Base-by-base conservation (phyloP, 192 early-diverging fungal species). In the Chytriomyces sp. region DNA sequence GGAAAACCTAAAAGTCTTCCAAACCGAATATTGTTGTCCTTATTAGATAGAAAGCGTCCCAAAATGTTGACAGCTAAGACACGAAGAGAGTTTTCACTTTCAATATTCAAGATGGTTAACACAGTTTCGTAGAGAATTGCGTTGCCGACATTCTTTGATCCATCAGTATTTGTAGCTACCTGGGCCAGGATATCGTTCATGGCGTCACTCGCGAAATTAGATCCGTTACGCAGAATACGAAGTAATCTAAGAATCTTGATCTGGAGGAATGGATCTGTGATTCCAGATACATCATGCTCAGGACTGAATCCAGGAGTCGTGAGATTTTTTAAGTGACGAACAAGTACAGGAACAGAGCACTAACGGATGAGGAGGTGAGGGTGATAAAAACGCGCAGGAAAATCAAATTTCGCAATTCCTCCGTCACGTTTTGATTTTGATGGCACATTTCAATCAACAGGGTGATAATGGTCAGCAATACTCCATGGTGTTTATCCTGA, bases 151-250 rank as follows among this genome's bases (percentile, higher is more conserved):
- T 99, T 99, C 78, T 98, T 96, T 10, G 92, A 78, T 8, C 88
- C 88, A 83, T 98, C 96, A 19, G 93, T 96, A 71, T 92, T 94
- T 52, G 94, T 98, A 2, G 96, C 98, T 32, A 99, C 94, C 80
- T 95, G 95, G 36, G 98, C 95, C 37, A 99, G 84, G 60, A 96
- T 90, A 65, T 99, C 98, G 81, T 98, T 99, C 91, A 96, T 93
- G 5, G 90, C 83, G 70, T 99, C 98, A 38, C 90, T 89, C 32
- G 91, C 91, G 56, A 86, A 86, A 4, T 87, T 85, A 69, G 96
- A 92, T n/a, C 90, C 93, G 39, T 85, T 88, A 2, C 89, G 90
- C 34, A 97, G 83, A 58, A 96, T 87, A 33, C 96, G 85, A 74
- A 99, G 83, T 44, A 99, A 82, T 2, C 94, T 87, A 52, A 99